These are phyloP conservation scores for Condylostoma magnum DNA, from an alignment of 169 alveolate species.

Conservation along the genomic window DNA sequence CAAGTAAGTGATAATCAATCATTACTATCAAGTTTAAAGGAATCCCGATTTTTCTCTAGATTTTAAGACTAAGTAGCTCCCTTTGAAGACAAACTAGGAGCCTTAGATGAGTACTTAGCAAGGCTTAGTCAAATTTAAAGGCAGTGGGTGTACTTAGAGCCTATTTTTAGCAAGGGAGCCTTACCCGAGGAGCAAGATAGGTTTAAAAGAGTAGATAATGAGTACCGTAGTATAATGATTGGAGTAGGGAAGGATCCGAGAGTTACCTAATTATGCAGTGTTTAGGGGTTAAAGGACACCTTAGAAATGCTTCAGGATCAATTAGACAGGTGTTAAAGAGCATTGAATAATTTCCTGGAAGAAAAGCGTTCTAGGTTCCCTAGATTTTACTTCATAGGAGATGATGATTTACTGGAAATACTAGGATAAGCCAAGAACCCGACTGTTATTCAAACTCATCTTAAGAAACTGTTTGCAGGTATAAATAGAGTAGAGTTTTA, in stretches of 20 bases:
- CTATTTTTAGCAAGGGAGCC: conserved; percentile 94
- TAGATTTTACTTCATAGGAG: conserved; percentile 98
- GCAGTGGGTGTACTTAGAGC: conserved; percentile 97
- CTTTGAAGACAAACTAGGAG: conserved; percentile 95
- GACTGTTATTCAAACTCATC: conserved; percentile 91
- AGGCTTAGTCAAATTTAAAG: conserved; percentile 97
- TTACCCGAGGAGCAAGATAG: conserved; percentile 93
- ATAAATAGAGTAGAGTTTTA: conserved; percentile 84
- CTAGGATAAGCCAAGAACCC: conserved; percentile 97
- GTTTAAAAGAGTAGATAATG: conserved; percentile 93
- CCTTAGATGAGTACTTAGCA: conserved; percentile 90
- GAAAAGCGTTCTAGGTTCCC: conserved; percentile 97
- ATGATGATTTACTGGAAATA: conserved; percentile 97
- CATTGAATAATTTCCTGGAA: conserved; percentile 95
- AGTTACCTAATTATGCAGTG: conserved; percentile 81
- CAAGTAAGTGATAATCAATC: conserved; percentile 89
- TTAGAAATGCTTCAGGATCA: conserved; percentile 92
- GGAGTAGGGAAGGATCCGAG: conserved; percentile 88
- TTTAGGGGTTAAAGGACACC: conserved; percentile 90
- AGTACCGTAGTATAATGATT: conserved; percentile 91
- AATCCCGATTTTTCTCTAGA: conserved; percentile 74
- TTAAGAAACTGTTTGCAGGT: conserved; percentile 98
- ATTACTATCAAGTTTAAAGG: conserved; percentile 80
- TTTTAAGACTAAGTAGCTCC: conserved; percentile 93
- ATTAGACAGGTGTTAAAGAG: conserved; percentile 93